A percentile compares a stretch with the other conserved stretches of the same genome.
Conservation (phyloP, 257 asterid species). For the Solanum virginianum region DNA sequence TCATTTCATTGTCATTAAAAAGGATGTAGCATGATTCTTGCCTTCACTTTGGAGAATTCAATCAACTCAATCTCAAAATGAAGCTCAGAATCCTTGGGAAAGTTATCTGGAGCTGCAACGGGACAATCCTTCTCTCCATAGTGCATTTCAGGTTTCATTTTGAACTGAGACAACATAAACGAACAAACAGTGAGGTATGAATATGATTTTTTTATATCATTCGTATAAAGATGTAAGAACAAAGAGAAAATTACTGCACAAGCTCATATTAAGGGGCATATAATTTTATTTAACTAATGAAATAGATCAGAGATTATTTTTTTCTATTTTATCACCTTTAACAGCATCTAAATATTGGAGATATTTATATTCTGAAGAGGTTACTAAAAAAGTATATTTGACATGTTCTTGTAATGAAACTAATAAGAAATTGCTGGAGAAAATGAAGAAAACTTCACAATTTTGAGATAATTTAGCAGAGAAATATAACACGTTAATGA, state of each 20-base stretch:
- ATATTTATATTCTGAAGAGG: background rate
- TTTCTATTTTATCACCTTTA: background rate
- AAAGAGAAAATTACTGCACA: background rate
- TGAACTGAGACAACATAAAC: slow-evolving; percentile 43
- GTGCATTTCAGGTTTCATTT: slow-evolving; percentile 89
- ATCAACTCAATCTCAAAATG: slow-evolving; percentile 50
- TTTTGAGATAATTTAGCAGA: background rate
- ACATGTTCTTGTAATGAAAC: background rate
- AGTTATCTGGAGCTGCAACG: slow-evolving; percentile 50
- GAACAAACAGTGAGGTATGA: background rate
- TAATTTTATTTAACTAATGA: background rate
- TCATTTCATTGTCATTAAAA: background rate
- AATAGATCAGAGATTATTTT: background rate
- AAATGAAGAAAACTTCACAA: background rate
- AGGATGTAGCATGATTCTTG: slow-evolving; percentile 22
- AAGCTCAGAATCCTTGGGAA: slow-evolving; percentile 89
- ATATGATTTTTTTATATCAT: background rate
- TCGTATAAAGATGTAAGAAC: background rate
- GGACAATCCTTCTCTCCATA: slow-evolving; percentile 89
- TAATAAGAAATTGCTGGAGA: background rate
- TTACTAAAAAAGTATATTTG: background rate
- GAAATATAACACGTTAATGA: background rate
- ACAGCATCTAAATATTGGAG: background rate
- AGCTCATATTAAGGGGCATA: background rate
- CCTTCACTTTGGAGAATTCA: slow-evolving; percentile 92